Conservation (phyloP, 495 filamentous ascomycete genomes). For the Terfezia boudieri region DNA sequence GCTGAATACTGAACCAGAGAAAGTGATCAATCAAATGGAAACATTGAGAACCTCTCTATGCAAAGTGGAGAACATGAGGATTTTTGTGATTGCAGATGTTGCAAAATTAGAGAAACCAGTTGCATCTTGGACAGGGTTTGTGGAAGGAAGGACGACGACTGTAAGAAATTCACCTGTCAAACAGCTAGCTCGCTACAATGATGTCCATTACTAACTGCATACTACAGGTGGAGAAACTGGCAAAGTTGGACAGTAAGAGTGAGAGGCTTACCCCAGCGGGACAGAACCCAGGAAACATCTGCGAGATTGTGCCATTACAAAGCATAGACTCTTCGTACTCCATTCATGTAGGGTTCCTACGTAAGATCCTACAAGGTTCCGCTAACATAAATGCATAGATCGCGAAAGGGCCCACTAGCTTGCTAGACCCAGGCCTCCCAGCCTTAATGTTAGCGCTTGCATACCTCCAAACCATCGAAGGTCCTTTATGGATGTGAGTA, state of each 20-base stretch:
- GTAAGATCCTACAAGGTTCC: too few species aligned
- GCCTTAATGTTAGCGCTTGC: slow-evolving; percentile 66
- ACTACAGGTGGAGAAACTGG: slow-evolving; percentile 18
- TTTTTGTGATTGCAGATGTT: slow-evolving; percentile 64
- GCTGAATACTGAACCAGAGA: slow-evolving; percentile 45
- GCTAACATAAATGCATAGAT: neutral
- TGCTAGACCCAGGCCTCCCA: slow-evolving; percentile 53
- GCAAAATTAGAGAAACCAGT: slow-evolving; percentile 56
- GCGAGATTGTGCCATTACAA: slow-evolving; percentile 70
- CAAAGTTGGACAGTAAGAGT: slow-evolving; percentile 35
- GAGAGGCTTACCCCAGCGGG: slow-evolving; percentile 50
- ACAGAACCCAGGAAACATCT: slow-evolving; percentile 42
- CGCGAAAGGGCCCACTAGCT: slow-evolving; percentile 47
- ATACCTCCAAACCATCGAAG: slow-evolving; percentile 84
- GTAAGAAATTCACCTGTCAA: neutral
- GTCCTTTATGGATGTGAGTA: slow-evolving; percentile 48
- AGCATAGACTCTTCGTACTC: slow-evolving; percentile 87
- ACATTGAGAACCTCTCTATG: slow-evolving; percentile 50
- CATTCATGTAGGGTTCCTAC: slow-evolving; percentile 30
- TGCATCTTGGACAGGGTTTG: slow-evolving; percentile 55
- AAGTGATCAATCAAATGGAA: slow-evolving; percentile 52
- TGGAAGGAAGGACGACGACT: slow-evolving; percentile 2
- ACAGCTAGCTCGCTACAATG: too few species aligned
- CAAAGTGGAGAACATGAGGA: slow-evolving; percentile 59
- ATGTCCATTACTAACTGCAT: neutral